phyloP scores from a whole-genome alignment of 306 rosid genomes.

The Canavalia gladiata region DNA sequence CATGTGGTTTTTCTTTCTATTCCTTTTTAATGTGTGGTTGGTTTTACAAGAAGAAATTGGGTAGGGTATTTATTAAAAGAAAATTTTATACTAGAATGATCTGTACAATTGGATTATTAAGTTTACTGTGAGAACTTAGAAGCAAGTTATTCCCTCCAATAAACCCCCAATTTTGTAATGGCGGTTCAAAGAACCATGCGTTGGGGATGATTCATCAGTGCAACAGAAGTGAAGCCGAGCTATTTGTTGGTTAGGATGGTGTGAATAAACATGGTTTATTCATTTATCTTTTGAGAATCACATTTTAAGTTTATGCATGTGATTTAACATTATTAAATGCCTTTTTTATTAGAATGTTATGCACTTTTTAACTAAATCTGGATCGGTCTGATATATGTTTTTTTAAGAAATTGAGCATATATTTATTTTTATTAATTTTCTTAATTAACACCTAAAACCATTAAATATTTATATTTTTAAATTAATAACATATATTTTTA shows the following conservation, averaged over 20 bases:
- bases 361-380: conserved; percentile 4
- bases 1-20: neutral
- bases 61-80: neutral
- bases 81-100: neutral
- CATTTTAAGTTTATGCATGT: conserved; percentile 13
- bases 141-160: neutral
- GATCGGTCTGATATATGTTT: neutral
- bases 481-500: too few relatives aligned
- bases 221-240: conserved; percentile 9
- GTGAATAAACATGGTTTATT: conserved; percentile 24
- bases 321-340: neutral
- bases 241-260: conserved; percentile 9
- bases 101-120: neutral
- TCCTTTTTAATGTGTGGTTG: neutral
- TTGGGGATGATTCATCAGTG: conserved; percentile 38
- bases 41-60: neutral
- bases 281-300: conserved; percentile 11
- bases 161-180: neutral
- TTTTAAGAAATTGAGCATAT: conserved; percentile 9
- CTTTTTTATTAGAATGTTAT: neutral
- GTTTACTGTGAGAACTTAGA: neutral
- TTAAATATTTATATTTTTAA: too few relatives aligned
- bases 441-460: too few relatives aligned
- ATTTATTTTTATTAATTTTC: too few relatives aligned
- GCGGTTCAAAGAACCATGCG: neutral